Percentiles rank a stretch among this genome's conserved stretches.
These are phyloP conservation scores for Citrullus mucosospermus DNA, from an alignment of 306 rosid genomes.

Conservation along the genomic window DNA sequence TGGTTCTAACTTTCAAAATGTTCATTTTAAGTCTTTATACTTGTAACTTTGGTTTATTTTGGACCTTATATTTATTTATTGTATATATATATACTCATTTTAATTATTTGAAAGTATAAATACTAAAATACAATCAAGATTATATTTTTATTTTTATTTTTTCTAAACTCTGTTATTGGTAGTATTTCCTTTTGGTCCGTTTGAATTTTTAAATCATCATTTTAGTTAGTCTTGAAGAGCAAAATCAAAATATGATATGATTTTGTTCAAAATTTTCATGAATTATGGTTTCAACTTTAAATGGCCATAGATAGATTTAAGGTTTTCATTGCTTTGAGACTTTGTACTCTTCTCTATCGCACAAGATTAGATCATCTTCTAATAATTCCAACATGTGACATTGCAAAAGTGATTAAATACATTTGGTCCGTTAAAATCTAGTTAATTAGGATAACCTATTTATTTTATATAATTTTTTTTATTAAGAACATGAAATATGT, in stretches of 20 bases:
- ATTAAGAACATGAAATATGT: background rate
- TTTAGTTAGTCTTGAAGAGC: background rate
- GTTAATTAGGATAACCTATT: background rate
- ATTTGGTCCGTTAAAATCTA: background rate
- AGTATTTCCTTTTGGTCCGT: background rate
- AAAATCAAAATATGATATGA: background rate
- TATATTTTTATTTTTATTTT: too few species aligned
- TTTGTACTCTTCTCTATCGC: background rate
- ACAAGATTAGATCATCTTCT: background rate
- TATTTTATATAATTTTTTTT: background rate
- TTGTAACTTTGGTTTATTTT: too few species aligned
- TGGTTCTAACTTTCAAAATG: too few species aligned
- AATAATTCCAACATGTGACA: background rate
- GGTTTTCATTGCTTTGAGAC: background rate
- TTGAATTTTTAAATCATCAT: background rate
- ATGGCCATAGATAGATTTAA: background rate
- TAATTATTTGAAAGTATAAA: too few species aligned
- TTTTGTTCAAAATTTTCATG: background rate
- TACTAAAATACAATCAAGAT: too few species aligned
- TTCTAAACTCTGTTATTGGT: too few species aligned
- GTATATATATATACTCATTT: too few species aligned
- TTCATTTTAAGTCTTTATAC: too few species aligned
- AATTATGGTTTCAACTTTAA: background rate
- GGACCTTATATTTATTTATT: too few species aligned
- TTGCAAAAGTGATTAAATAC: background rate